phyloP scores from a whole-genome alignment of 768 basidiomycete genomes.

The Clavulina sp. region DNA sequence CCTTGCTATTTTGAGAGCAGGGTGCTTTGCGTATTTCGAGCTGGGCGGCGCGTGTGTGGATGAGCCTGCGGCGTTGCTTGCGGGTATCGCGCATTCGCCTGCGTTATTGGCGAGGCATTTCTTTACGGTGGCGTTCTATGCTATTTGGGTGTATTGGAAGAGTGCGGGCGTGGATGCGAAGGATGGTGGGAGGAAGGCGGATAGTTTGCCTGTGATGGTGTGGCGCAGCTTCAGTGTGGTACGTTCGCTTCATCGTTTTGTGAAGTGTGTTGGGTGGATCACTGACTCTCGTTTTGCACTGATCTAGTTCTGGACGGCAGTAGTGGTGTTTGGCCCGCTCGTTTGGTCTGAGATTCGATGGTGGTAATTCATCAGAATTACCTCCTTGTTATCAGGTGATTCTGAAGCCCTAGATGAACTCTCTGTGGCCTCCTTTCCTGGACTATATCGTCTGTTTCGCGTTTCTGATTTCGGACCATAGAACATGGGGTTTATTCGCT shows the following conservation, averaged over 20 bases:
- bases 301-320: constrained; percentile 91
- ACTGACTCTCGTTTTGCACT: constrained; percentile 6
- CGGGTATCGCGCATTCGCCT: constrained; percentile 69
- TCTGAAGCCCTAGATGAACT: no score
- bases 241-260: constrained; percentile 15
- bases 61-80: constrained; percentile 79
- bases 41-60: constrained; percentile 74
- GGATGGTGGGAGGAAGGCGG: neutral
- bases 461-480: no score
- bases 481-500: no score
- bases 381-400: no score
- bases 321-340: constrained; percentile 73
- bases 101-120: constrained; percentile 74
- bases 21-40: constrained; percentile 97
- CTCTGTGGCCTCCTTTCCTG: no score
- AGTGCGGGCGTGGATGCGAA: neutral
- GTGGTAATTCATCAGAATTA: constrained; percentile 34
- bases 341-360: constrained; percentile 75
- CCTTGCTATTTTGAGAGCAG: constrained; percentile 20
- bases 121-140: constrained; percentile 88
- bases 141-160: constrained; percentile 79
- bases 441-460: no score
- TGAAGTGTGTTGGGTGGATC: constrained; percentile 2
- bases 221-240: constrained; percentile 54
- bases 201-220: constrained; percentile 44